phyloP scores from a whole-genome alignment of 106 monocot genomes.

The Phalaenopsis equestris region DNA sequence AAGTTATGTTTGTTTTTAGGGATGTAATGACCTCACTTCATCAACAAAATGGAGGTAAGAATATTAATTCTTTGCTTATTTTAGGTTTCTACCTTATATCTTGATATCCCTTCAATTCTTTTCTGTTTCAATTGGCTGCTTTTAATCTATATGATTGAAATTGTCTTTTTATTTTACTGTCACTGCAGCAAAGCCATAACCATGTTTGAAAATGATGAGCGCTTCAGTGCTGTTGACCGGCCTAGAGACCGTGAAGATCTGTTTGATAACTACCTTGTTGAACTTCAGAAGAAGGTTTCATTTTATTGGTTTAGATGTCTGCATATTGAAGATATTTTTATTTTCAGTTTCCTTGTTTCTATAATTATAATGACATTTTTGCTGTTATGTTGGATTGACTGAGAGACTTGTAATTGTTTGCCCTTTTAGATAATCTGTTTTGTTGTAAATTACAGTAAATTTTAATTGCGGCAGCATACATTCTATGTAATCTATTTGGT shows the following conservation, averaged over 20 bases:
- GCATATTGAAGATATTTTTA: neutral
- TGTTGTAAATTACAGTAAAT: neutral
- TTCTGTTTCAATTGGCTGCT: neutral
- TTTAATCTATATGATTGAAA: neutral
- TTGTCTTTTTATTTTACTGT: neutral
- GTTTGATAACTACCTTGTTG: constrained; percentile 66
- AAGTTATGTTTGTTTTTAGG: constrained; percentile 34
- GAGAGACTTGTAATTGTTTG: neutral
- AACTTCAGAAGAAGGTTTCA: constrained; percentile 90
- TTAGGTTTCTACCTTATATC: neutral
- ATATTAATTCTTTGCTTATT: neutral
- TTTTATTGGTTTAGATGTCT: constrained; percentile 4
- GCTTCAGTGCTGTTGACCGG: constrained; percentile 84
- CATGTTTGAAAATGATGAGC: constrained; percentile 91
- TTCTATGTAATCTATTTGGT: neutral
- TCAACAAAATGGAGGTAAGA: constrained; percentile 71
- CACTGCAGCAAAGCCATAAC: constrained; percentile 72
- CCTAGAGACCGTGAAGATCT: constrained; percentile 86
- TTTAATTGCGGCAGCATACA: neutral
- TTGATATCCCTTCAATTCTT: neutral
- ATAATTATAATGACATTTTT: neutral
- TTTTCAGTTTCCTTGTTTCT: neutral
- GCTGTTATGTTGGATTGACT: neutral
- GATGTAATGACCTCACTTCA: constrained; percentile 76
- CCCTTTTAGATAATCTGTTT: neutral